These are phyloP conservation scores for Aspergillus tubingensis DNA, from an alignment of 2,329 filamentous ascomycete genomes.

Conservation along the genomic window DNA sequence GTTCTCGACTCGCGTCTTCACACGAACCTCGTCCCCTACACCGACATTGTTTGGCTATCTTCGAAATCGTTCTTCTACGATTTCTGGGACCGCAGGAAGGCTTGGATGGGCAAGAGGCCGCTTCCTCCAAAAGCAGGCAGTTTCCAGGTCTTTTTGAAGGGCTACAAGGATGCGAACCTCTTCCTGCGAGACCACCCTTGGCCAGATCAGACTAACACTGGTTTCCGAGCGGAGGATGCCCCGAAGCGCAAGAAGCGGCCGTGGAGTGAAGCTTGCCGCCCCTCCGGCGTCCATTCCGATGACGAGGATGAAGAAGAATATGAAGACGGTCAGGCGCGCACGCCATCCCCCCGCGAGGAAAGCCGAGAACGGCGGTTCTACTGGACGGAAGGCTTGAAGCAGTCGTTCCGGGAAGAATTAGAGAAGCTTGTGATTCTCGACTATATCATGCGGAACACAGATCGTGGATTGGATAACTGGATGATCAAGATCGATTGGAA, in stretches of 20 bases:
- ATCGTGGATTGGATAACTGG: conserved; percentile 96
- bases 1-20: conserved; percentile 87
- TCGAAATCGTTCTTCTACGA: conserved; percentile 99
- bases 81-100: conserved; percentile 90
- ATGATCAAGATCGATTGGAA: conserved; percentile 97
- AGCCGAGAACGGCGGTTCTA: conserved; percentile 60
- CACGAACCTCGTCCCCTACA: conserved; percentile 93
- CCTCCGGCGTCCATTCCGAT: conserved; percentile 60
- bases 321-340: conserved; percentile 40
- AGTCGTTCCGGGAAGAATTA: conserved; percentile 89
- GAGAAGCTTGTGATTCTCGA: conserved; percentile 97
- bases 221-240: conserved; percentile 68
- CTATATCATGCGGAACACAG: conserved; percentile 99
- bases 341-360: conserved; percentile 49
- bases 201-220: conserved; percentile 80
- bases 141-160: conserved; percentile 96
- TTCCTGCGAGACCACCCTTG: conserved; percentile 94
- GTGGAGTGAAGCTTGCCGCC: conserved; percentile 83
- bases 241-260: conserved; percentile 68
- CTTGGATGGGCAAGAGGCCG: conserved; percentile 81
- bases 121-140: conserved; percentile 90
- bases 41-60: conserved; percentile 88
- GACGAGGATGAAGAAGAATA: conserved; percentile 63
- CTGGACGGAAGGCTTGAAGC: conserved; percentile 87
- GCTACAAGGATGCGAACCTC: conserved; percentile 94